Evolutionary conservation across 805 yeast species (phyloP), one percentile per base, ranked within the genome.

Genomic region (Kodamaea lidongshanica): DNA sequence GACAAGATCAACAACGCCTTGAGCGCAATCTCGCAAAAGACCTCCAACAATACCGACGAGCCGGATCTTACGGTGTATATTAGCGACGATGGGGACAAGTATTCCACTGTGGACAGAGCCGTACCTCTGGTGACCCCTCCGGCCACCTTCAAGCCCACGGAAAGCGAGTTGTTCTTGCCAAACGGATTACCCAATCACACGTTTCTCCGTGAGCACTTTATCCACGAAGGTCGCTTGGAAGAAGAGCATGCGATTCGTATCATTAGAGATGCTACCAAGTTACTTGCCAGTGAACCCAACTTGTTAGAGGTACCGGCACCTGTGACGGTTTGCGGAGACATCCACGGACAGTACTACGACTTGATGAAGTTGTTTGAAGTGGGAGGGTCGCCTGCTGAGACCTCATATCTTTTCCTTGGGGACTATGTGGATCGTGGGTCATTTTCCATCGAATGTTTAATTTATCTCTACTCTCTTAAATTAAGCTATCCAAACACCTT

Each of bases 401-500:
- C 94, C 1, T 69, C 82, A 12, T 89, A 85, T 52, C 61, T 88
- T 32, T 88, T 89, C 47, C 58, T 88, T 33, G 96, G 97, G 10
- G 97, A 89, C 57, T 89, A 88, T 51, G 96, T 89, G 12, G 98
- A 89, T 58, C 69, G 98, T 41, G 98, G 98, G 3, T 74, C 83
- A 13, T 88, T 83, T 50, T 82, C 95, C 9, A 73, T 86, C 38
- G 98, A 89, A 54, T 77, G 84, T 48, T 57, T 82, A 27, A 53
- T 89, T 23, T 79, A 82, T 44, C 56, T 89, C 32, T 87, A 84
- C 65, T 58, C 94, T 4, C 58, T 87, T 48, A 89, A 89, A 54
- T 63, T 87, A 46, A 79, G 74, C 47, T 80, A 74, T 53, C 89
- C 89, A 5, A 54, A 62, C 15, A 73, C 82, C 4, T 73, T 89